A percentile compares a stretch with the other conserved stretches of the same genome.
Conservation (phyloP, 768 basidiomycete species). For the Leucocoprinus leucothites region DNA sequence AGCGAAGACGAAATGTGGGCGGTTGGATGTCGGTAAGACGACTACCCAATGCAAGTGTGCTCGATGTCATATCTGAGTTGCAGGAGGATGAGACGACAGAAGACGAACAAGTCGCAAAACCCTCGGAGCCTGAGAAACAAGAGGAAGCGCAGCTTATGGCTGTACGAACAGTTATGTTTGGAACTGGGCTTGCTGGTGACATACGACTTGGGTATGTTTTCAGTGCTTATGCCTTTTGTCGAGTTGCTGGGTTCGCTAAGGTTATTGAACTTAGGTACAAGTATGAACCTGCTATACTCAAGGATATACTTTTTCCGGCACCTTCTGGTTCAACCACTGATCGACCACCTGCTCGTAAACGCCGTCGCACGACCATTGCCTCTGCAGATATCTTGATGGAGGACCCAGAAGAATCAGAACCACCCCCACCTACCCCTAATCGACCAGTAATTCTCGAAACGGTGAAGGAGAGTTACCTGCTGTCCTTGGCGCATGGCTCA, state of each 20-base stretch:
- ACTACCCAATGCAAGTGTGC: conserved; percentile 35
- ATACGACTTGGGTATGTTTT: conserved; percentile 42
- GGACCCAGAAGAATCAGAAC: conserved; percentile 6
- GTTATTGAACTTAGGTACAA: conserved; percentile 55
- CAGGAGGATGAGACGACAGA: conserved; percentile 28
- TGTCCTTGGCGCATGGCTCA: conserved; percentile 16
- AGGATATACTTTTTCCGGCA: conserved; percentile 42
- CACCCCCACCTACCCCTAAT: conserved; percentile 12
- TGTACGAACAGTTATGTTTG: conserved; percentile 48
- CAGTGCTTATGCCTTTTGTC: too few relatives aligned
- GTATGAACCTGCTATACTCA: conserved; percentile 43
- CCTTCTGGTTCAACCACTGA: conserved; percentile 15
- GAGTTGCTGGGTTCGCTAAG: too few relatives aligned
- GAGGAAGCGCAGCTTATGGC: conserved; percentile 42
- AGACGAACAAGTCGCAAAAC: conserved; percentile 15
- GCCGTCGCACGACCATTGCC: conserved; percentile 23
- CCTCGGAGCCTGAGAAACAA: conserved; percentile 25
- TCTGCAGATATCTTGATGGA: conserved; percentile 24
- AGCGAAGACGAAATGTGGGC: conserved; percentile 32
- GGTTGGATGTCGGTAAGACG: conserved; percentile 31
- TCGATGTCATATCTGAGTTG: conserved; percentile 38
- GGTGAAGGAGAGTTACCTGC: conserved; percentile 35
- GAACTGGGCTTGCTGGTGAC: conserved; percentile 33
- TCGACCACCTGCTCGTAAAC: conserved; percentile 31
- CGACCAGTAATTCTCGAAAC: conserved; percentile 38